Base-by-base conservation (phyloP, 169 alveolate species). In the Plasmodium billcollinsi region DNA sequence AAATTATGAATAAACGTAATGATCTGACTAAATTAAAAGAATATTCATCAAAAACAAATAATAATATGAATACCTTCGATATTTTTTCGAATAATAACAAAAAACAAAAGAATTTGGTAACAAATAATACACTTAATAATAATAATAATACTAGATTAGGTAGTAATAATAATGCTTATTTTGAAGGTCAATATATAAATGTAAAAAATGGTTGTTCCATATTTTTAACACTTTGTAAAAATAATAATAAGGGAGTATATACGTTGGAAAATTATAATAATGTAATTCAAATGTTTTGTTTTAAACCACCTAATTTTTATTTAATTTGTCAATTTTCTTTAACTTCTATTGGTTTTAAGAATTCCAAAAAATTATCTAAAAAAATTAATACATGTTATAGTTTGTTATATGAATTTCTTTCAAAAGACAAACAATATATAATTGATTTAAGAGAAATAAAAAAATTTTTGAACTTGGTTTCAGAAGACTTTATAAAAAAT, bases 221-320 rank as follows among this genome's bases (percentile, higher is more conserved):
- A 69, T 98, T 97, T 76, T 98, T 98, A 14, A 98, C 99, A n/a
- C 97, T 98, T 98, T 98, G 98, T 74, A 99, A 99, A 11, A 99
- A 99, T 18, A 98, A 98, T 91, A 98, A 99, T 58, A 99, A 99
- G 14, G 96, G 99, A 69, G 95, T 98, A 61, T 97, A 97, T 74
- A 92, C 98, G n/a, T 99, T 99, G 2, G 99, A 98, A 83, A 98
- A 98, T 92, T 89, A 98, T 67, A 97, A 97, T 74, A 97, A 96
- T 88, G 94, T 98, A 20, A 96, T 98, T 83, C 97, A 99, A 88
- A 97, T 95, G 73, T 95, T 97, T 88, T 98, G 98, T 50, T 97
- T 97, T 98, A 97, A 95, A 62, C 91, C 92, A n/a, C 99, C 99
- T 18, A 97, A 96, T 89, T 95, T 96, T 93, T 97, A 93, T 73